Percentiles rank a stretch among this genome's conserved stretches.
Conservation (phyloP, 2,329 filamentous ascomycete species). For the Aureobasidium sp. region DNA sequence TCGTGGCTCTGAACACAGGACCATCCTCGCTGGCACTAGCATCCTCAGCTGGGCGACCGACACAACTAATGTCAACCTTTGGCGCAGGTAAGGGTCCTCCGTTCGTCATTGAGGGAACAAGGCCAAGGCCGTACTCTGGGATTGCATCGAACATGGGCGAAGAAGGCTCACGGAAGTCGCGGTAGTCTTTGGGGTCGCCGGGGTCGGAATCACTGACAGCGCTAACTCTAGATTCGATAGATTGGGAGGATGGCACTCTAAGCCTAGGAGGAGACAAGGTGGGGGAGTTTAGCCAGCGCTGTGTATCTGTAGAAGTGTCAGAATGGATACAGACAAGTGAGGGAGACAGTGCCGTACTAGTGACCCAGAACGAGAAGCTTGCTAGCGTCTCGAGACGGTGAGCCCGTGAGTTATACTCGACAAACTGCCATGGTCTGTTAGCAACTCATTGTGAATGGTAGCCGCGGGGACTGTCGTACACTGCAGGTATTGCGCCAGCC, state of each 20-base stretch:
- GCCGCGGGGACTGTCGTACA: slow-evolving; percentile 38
- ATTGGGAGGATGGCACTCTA: slow-evolving; percentile 78
- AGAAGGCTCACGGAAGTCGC: slow-evolving; percentile 34
- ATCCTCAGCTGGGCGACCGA: slow-evolving; percentile 67
- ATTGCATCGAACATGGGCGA: slow-evolving; percentile 41
- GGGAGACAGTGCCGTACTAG: slow-evolving; percentile 48
- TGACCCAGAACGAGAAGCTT: slow-evolving; percentile 91
- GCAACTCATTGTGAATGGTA: neutral
- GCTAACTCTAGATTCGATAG: slow-evolving; percentile 65
- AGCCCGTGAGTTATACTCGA: slow-evolving; percentile 91
- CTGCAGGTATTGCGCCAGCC: slow-evolving; percentile 97
- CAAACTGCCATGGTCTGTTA: slow-evolving; percentile 51
- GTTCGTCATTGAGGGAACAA: slow-evolving; percentile 31
- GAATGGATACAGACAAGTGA: neutral
- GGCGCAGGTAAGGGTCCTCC: slow-evolving; percentile 37
- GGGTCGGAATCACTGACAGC: slow-evolving; percentile 55
- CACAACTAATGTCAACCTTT: slow-evolving; percentile 76
- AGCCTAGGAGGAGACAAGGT: slow-evolving; percentile 62
- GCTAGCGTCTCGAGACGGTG: slow-evolving; percentile 83
- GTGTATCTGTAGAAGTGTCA: slow-evolving; percentile 26
- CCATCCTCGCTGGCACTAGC: slow-evolving; percentile 82
- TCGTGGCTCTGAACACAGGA: slow-evolving; percentile 89
- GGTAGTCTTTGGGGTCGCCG: slow-evolving; percentile 30
- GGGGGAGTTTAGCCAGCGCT: slow-evolving; percentile 45
- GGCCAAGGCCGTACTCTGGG: slow-evolving; percentile 37